Base-by-base conservation (phyloP, 805 yeast species). In the Tetrapisispora phaffii region DNA sequence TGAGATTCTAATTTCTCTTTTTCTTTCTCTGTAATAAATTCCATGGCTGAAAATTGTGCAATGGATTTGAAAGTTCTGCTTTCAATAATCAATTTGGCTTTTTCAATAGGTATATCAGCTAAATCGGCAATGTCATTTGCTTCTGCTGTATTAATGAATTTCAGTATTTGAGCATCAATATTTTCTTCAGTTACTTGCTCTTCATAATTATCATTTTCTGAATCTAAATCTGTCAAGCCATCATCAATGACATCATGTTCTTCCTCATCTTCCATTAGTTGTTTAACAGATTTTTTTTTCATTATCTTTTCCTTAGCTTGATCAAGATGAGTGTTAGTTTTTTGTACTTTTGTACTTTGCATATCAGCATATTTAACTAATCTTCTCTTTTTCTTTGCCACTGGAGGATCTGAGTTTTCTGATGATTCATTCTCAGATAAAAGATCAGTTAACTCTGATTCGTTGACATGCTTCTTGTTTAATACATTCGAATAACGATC, bases 121-220 rank as follows among this genome's bases (percentile, higher is more conserved):
- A 89, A 77, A 65, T 90, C 97, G 10, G 82, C 75, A 38, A 93
- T 68, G 59, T 89, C 96, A 45, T 79, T 76, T 1, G 69, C 70
- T 15, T 84, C 76, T 1, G 95, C 90, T 12, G 77, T 75, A 63
- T 93, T 93, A 50, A 90, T 70, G 54, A 93, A 88, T 38, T 79
- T 76, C 39, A 89, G 66, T 22, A 87, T 76, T 47, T 85, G 79
- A 15, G 70, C 70, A 55, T 82, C 89, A 50, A 82, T 79, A 51
- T 66, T 55, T 5, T 59, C 62, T 12, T 58, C 61, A 12, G 56
- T 53, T 1, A 52, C 42, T n/a, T 48, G 52, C 20, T 54, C 66
- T 39, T 54, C 58, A 32, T 56, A 55, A 16, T 61, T 63, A 28
- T 61, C 65, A 43, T 67, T 64, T 20, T 54, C 53, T 13, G 61